Evolutionary conservation across 306 rosid genomes (phyloP), one percentile per base, ranked within the genome.

Genomic region (Hippophae rhamnoides): DNA sequence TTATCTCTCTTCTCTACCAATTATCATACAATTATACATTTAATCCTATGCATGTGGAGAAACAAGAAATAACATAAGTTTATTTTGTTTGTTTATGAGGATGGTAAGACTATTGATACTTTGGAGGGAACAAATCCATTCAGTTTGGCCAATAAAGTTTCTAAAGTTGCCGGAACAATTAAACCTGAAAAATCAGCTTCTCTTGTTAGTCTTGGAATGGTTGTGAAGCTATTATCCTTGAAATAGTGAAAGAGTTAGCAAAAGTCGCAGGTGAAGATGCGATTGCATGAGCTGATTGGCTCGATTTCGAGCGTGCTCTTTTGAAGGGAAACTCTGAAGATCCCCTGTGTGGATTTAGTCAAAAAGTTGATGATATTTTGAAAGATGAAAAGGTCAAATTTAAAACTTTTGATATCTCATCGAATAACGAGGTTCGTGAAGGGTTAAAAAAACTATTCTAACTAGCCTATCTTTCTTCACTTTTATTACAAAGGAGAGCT

Each of bases 121-220:
- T 77, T 92, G 76, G 99, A 92, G 82, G 99, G 96, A 50, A 95
- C 99, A 14, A 95, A 92, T 82, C 99, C 99, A 10, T 83, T 96
- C 65, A 88, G 99, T 80, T 78, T 92, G 84, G 95, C 96, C 53
- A 83, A 92, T 78, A 92, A 85, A 76, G 88, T 87, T 69, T 81
- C 93, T 60, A 92, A 80, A 82, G 75, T 89, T 68, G 89, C 89
- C 52, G 96, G 96, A 31, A 59, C 85, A 13, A 61, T 83, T 63
- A 67, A 59, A 57, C 77, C 89, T 66, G 93, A 93, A 56, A 82
- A 81, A 65, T 78, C 89, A 71, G 96, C 99, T 54, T 80, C 95
- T 72, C 88, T 95, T 10, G 96, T 95, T 10, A 85, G 95, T 70
- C 95, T 87, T 65, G 98, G 98, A 68, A 70, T 81, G 86, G 93